Evolutionary conservation across 352 stramenopile species (phyloP), one percentile per base, ranked within the genome.

Genomic region (Phytophthora europaea): DNA sequence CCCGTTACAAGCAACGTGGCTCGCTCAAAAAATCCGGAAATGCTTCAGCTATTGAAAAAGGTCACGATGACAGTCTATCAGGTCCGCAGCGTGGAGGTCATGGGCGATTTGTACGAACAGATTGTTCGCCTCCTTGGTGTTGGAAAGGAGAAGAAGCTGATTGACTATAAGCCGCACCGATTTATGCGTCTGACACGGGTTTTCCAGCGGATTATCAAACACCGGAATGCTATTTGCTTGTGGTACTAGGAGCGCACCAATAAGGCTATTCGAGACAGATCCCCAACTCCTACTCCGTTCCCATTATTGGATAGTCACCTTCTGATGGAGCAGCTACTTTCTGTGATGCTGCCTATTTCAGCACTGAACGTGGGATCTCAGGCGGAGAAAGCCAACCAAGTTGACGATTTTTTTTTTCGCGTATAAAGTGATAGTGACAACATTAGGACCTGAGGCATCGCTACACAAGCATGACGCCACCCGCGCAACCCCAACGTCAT

Each of bases 161-260:
- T 67, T 12, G 48, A 67, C 16, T 67, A 60, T 23, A 67, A 60
- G 5, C 61, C 61, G 2, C 61, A 67, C 18, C 48, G 61, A 3
- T 60, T 67, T 52, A 67, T 67, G 48, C 15, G 61, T 23, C 10
- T 60, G 15, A 67, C 61, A 1, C 20, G 23, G 22, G 48, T 43
- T 7, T 60, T 67, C 8, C 20, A 34, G 9, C 50, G 61, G 1
- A 67, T 60, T 53, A 20, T 67, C 1, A 58, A 66, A 38, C 59
- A 50, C 20, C 57, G 59, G 59, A 26, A 20, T 1, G 59, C 50
- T 0, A 45, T 65, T 15, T 3, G 6, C 9, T 48, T 65, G 28
- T 65, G 26, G 45, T 65, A 65, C 45, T n/a, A 65, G 2, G 59
- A 57, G 20, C 43, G 59, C 7, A n/a, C n/a, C 10, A 65, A 48